phyloP scores from a whole-genome alignment of 2,329 filamentous ascomycete species.

The Colletotrichum noveboracense region DNA sequence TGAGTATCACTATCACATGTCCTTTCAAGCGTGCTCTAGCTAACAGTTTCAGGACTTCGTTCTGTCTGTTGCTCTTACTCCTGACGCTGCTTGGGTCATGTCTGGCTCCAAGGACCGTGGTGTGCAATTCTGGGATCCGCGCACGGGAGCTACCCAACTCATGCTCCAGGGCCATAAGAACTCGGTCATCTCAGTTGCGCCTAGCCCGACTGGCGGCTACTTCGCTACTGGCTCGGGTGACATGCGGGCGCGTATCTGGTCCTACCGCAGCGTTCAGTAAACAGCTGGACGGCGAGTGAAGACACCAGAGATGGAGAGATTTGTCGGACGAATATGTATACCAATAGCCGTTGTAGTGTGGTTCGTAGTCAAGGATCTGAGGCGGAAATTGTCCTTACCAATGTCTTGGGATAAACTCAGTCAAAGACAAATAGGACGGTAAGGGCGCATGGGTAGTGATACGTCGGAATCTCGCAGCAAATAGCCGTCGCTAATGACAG shows the following conservation, averaged over 20 bases:
- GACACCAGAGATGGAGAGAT: not conserved
- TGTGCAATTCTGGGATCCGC: conserved; percentile 98
- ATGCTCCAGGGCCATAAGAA: conserved; percentile 99
- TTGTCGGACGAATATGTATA: conserved; percentile 4
- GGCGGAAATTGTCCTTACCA: not conserved
- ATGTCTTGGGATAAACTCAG: conserved; percentile 4
- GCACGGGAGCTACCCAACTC: conserved; percentile 90
- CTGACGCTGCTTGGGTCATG: conserved; percentile 94
- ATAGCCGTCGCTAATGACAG: conserved; percentile 21
- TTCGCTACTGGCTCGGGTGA: conserved; percentile 98
- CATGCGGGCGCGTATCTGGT: conserved; percentile 98
- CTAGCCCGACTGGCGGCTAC: conserved; percentile 83
- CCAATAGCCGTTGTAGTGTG: not conserved
- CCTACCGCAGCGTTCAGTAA: conserved; percentile 58
- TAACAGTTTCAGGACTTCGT: conserved; percentile 80
- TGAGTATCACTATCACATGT: conserved; percentile 46
- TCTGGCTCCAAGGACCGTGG: conserved; percentile 97
- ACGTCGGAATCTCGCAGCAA: conserved; percentile 16
- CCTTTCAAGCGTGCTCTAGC: conserved; percentile 7
- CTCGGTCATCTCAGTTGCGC: conserved; percentile 96
- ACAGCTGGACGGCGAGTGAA: not conserved
- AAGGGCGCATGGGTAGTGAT: conserved; percentile 21
- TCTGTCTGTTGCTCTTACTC: conserved; percentile 91
- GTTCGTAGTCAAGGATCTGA: not conserved
- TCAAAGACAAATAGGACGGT: conserved; percentile 5